Base-by-base conservation (phyloP, 306 rosid genomes). In the Abrus precatorius region DNA sequence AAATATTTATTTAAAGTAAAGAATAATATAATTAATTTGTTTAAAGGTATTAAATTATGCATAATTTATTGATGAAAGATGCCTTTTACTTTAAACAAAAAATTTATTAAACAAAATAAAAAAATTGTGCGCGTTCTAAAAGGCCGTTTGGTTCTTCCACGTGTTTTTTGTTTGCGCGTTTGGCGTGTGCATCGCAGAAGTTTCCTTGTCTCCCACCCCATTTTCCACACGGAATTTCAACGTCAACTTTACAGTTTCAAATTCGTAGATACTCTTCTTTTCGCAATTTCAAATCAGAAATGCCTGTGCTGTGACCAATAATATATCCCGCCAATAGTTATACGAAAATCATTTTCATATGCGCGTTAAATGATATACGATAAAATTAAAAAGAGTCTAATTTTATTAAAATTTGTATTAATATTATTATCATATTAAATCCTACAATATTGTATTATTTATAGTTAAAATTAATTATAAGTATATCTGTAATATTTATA, bases 181-280 rank as follows among this genome's bases (percentile, higher is more conserved):
- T 71, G 34, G 7, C 30, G 55, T 12, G 34, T 4, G 66, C 32
- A 11, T 28, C 76, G 14, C 28, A 5, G 82, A 77, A 70, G 3
- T 69, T 82, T 83, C 86, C 47, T 13, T 76, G 82, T 70, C 61
- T 70, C 74, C 69, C 61, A 61, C 74, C 69, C 36, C 50, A 20
- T 76, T 76, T 82, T 69, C 74, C 83, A 60, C 86, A 44, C 83
- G 75, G 28, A n/a, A 44, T 69, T 76, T 50, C 27, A 12, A 66
- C 33, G 9, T 62, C 75, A 43, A 60, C 68, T 50, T 27, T 59
- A 45, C 44, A 68, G 2, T 57, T 69, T 79, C 27, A 54, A 32
- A 9, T 41, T 38, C 8, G 11, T 12, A 1, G 5, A 8, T 13
- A 47, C 30, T 12, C 13, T 29, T 69, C 2, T 45, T 29, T 20